Conservation (phyloP, 345 rosid genomes). For the Draba incana region DNA sequence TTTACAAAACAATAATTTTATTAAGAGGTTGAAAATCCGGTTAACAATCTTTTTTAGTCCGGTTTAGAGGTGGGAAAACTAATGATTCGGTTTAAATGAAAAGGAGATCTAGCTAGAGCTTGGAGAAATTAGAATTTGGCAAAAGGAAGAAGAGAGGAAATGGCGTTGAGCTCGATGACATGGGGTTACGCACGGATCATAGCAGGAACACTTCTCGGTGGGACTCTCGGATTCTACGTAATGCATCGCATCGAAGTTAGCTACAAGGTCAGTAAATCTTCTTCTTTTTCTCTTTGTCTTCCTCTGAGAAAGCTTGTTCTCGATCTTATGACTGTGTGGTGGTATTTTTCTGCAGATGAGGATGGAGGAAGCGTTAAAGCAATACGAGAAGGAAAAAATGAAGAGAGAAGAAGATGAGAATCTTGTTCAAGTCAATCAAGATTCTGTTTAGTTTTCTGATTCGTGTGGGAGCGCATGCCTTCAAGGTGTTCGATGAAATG, state of each 20-base stretch:
- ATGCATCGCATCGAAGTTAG: slow-evolving; percentile 77
- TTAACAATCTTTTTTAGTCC: too few species aligned
- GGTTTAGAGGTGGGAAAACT: too few species aligned
- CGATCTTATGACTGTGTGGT: not conserved
- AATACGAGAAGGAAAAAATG: slow-evolving; percentile 64
- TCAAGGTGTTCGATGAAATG: slow-evolving; percentile 42
- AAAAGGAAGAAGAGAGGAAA: slow-evolving; percentile 23
- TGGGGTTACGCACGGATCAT: slow-evolving; percentile 85
- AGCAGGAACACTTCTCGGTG: slow-evolving; percentile 76
- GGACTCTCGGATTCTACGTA: slow-evolving; percentile 81
- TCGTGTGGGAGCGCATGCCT: slow-evolving; percentile 15
- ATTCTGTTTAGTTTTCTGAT: not conserved
- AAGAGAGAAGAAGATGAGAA: slow-evolving; percentile 47
- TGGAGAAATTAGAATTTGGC: too few species aligned
- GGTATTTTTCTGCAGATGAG: slow-evolving; percentile 54
- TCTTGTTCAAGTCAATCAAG: slow-evolving; percentile 31
- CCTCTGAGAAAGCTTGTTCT: slow-evolving; percentile 15
- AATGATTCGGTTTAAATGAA: not conserved
- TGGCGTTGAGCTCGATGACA: slow-evolving; percentile 54
- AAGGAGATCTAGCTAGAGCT: not conserved
- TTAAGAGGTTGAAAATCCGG: too few species aligned
- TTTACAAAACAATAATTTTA: too few species aligned
- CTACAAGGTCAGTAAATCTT: slow-evolving; percentile 62
- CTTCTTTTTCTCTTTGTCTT: not conserved
- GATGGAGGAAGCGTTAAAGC: slow-evolving; percentile 73